Evolutionary conservation across 2,329 filamentous ascomycete species (phyloP).

Genomic region (Diaporthe destruens): DNA sequence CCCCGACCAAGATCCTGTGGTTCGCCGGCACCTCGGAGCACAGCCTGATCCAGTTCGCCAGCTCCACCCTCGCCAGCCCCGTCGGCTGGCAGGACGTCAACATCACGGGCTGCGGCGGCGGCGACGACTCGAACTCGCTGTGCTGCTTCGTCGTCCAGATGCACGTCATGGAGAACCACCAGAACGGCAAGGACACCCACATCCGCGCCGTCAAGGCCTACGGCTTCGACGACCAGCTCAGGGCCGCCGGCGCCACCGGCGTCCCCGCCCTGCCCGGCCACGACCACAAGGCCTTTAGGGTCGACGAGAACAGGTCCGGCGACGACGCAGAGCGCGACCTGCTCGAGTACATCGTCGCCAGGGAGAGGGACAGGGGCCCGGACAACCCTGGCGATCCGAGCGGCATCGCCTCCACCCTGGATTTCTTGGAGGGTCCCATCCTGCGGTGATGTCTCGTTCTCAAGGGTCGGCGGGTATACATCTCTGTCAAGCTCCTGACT

Average conservation of each 20-base stretch:
- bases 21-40: constrained; percentile 91
- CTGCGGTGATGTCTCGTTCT: constrained; percentile 14
- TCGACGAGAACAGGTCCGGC: constrained; percentile 49
- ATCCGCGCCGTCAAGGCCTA: constrained; percentile 92
- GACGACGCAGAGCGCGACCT: constrained; percentile 53
- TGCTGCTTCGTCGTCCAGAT: constrained; percentile 92
- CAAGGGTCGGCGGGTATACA: too few species aligned
- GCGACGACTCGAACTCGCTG: constrained; percentile 78
- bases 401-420: constrained; percentile 42
- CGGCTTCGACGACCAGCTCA: constrained; percentile 66
- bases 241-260: constrained; percentile 50
- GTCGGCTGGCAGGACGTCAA: constrained; percentile 93
- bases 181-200: constrained; percentile 99
- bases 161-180: constrained; percentile 93
- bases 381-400: constrained; percentile 19
- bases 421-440: constrained; percentile 42
- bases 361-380: constrained; percentile 42
- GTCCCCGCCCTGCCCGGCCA: constrained; percentile 36
- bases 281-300: constrained; percentile 51
- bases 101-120: constrained; percentile 65
- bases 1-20: constrained; percentile 91
- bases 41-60: constrained; percentile 88
- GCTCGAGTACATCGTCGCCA: constrained; percentile 48
- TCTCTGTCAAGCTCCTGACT: too few species aligned
- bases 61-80: constrained; percentile 82